Percentiles rank a stretch among this genome's conserved stretches.
phyloP scores from a whole-genome alignment of 1,284 basidiomycete species.

The Puccinia novopanici region DNA sequence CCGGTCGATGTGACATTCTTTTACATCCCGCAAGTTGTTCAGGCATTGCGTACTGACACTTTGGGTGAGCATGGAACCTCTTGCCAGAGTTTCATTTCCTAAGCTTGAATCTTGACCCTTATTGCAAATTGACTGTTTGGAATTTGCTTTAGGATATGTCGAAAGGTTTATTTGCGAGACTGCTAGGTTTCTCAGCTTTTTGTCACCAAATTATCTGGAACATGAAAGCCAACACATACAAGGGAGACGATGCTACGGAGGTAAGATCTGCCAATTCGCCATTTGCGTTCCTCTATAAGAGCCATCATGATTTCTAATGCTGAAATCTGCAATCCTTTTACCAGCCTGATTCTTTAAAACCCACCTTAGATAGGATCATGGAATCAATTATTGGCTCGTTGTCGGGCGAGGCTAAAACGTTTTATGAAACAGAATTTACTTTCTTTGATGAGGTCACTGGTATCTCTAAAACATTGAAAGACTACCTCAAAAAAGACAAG shows the following conservation, averaged over 20 bases:
- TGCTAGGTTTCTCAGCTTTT: conserved; percentile 90
- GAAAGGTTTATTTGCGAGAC: conserved; percentile 95
- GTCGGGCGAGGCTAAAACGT: conserved; percentile 84
- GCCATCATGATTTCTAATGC: neutral
- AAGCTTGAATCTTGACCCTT: neutral
- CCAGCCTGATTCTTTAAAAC: conserved; percentile 92
- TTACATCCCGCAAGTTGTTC: conserved; percentile 98
- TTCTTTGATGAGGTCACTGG: conserved; percentile 97
- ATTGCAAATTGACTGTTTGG: neutral
- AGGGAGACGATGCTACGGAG: conserved; percentile 80
- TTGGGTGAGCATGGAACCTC: conserved; percentile 67
- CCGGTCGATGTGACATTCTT: conserved; percentile 95
- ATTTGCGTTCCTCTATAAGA: too few relatives aligned
- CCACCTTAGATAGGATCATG: conserved; percentile 83
- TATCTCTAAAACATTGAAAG: conserved; percentile 96
- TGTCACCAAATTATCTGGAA: conserved; percentile 99
- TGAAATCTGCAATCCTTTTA: conserved; percentile 25
- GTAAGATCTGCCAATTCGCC: conserved; percentile 62
- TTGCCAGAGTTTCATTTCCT: conserved; percentile 13
- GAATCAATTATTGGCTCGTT: conserved; percentile 78
- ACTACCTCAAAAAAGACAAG: conserved; percentile 90
- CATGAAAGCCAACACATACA: conserved; percentile 98
- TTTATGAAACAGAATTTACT: conserved; percentile 91
- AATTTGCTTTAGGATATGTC: conserved; percentile 73
- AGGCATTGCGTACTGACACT: conserved; percentile 84